Conservation (phyloP, 495 filamentous ascomycete genomes). For the Aspergillus nidulans region DNA sequence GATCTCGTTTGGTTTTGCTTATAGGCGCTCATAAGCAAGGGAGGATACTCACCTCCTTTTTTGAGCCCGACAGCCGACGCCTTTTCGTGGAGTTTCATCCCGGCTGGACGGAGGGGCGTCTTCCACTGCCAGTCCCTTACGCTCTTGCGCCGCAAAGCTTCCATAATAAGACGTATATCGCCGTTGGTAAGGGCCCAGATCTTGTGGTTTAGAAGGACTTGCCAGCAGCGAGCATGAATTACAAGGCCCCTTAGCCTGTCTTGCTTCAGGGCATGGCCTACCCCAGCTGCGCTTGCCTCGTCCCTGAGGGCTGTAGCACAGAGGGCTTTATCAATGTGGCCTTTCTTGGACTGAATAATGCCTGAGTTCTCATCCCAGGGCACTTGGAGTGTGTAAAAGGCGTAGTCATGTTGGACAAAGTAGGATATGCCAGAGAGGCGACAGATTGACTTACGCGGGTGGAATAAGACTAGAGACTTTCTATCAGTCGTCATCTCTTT, state of each 20-base stretch:
- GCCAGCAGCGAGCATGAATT: constrained; percentile 5
- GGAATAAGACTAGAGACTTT: constrained; percentile 1
- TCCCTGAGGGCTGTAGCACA: constrained; percentile 2
- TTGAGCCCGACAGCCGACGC: too few relatives aligned
- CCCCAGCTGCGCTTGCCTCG: too few relatives aligned
- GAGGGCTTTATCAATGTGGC: not conserved
- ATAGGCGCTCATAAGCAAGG: too few relatives aligned
- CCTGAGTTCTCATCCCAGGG: constrained; percentile 7
- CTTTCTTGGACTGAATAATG: not conserved
- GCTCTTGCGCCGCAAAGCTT: constrained; percentile 1
- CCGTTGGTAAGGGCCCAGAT: not conserved
- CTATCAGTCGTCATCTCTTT: too few relatives aligned
- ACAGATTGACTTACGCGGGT: not conserved
- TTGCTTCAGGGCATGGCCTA: not conserved
- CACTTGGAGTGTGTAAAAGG: not conserved
- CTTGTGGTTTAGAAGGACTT: constrained; percentile 1
- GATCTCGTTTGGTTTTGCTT: too few relatives aligned
- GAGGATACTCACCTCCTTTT: too few relatives aligned
- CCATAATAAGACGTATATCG: not conserved
- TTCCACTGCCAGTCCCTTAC: not conserved
- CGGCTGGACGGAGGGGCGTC: too few relatives aligned
- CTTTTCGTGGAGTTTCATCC: too few relatives aligned
- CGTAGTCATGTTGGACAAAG: not conserved
- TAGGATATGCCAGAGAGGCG: constrained; percentile 2
- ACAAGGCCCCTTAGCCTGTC: not conserved